These are phyloP conservation scores for Megacollybia marginata DNA, from an alignment of 768 basidiomycete species.

Conservation along the genomic window DNA sequence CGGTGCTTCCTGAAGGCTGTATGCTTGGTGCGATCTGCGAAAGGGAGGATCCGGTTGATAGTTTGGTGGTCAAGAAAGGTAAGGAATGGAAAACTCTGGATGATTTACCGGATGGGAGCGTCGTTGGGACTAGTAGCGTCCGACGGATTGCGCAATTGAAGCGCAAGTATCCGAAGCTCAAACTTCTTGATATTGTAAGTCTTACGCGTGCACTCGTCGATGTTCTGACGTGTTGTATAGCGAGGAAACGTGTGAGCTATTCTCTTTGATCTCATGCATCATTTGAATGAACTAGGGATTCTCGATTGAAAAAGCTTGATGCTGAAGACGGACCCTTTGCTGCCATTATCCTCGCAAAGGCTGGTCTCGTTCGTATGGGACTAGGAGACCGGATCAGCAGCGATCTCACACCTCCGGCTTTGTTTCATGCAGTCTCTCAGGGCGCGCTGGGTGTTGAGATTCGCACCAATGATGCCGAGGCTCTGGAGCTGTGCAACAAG, in stretches of 20 bases:
- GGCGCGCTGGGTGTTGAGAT: conserved; percentile 89
- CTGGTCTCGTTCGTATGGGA: conserved; percentile 80
- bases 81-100: conserved; percentile 59
- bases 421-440: conserved; percentile 90
- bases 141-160: conserved; percentile 86
- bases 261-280: conserved; percentile 20
- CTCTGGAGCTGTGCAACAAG: conserved; percentile 54
- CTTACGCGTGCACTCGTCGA: not conserved
- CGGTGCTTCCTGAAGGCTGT: conserved; percentile 76
- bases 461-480: conserved; percentile 53
- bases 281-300: conserved; percentile 29
- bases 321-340: conserved; percentile 71
- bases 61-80: conserved; percentile 78
- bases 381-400: conserved; percentile 68
- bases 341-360: conserved; percentile 88
- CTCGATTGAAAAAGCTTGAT: conserved; percentile 88
- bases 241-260: conserved; percentile 70
- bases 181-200: conserved; percentile 84
- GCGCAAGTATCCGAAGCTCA: conserved; percentile 64
- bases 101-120: conserved; percentile 80
- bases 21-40: conserved; percentile 78
- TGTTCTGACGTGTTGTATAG: conserved; percentile 24
- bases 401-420: conserved; percentile 64
- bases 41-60: conserved; percentile 85
- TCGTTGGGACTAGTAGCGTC: conserved; percentile 95